Evolutionary conservation across 495 filamentous ascomycete species (phyloP).

Genomic region (Penicillium canescens): DNA sequence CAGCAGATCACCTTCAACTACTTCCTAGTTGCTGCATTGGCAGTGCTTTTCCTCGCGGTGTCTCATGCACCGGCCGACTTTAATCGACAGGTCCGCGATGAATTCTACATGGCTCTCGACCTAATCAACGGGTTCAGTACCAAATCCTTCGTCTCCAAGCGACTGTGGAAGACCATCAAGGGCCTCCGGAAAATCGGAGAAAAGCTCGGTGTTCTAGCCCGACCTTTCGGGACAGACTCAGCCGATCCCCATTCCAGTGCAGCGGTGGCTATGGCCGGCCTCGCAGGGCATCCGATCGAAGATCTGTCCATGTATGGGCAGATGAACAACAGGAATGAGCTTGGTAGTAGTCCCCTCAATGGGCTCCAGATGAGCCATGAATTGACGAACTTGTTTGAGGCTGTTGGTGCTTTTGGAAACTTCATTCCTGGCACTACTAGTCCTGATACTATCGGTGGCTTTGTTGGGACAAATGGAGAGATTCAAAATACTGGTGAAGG

Average conservation of each 20-base stretch:
- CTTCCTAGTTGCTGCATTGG: constrained; percentile 78
- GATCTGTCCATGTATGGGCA: constrained; percentile 56
- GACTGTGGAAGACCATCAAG: constrained; percentile 80
- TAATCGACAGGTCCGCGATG: constrained; percentile 69
- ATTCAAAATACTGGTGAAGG: constrained; percentile 49
- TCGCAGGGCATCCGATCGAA: constrained; percentile 69
- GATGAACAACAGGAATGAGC: constrained; percentile 42
- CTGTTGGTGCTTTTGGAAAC: constrained; percentile 58
- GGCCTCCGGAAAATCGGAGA: constrained; percentile 79
- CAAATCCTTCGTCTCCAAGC: constrained; percentile 74
- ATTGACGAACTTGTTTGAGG: constrained; percentile 70
- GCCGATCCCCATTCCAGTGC: constrained; percentile 64
- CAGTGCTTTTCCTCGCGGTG: constrained; percentile 80
- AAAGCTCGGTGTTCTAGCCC: constrained; percentile 67
- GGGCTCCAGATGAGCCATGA: constrained; percentile 64
- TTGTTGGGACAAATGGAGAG: constrained; percentile 43
- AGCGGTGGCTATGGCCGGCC: constrained; percentile 71
- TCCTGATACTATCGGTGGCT: constrained; percentile 43
- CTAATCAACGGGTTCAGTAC: constrained; percentile 77
- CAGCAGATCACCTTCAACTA: constrained; percentile 86
- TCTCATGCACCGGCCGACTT: constrained; percentile 80
- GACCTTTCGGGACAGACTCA: constrained; percentile 39
- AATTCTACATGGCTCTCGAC: constrained; percentile 86
- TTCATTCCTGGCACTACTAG: constrained; percentile 38
- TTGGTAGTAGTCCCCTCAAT: constrained; percentile 61